Conservation (phyloP, 1,284 basidiomycete species). For the Serendipita sp. region DNA sequence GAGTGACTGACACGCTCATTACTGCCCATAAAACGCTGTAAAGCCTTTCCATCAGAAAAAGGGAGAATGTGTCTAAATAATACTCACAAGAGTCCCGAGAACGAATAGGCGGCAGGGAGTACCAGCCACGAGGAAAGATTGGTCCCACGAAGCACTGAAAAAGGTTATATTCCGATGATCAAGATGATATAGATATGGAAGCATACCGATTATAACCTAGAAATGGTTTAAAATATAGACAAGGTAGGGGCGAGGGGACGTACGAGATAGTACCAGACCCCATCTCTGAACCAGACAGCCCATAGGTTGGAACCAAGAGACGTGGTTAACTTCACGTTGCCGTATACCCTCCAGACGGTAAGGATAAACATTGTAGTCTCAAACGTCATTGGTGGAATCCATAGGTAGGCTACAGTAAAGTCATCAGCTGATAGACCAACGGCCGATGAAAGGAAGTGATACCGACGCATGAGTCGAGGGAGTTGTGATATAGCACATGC, state of each 20-base stretch:
- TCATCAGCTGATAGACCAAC: background rate
- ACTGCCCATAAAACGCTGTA: background rate
- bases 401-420: background rate
- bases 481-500: background rate
- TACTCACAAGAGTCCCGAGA: background rate
- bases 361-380: background rate
- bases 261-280: background rate
- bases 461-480: background rate
- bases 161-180: background rate
- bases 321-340: background rate
- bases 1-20: background rate
- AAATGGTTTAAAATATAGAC: no score
- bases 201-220: background rate
- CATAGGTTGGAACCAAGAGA: background rate
- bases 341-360: background rate
- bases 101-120: background rate
- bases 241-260: no score
- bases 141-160: background rate
- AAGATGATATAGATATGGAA: background rate
- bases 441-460: background rate
- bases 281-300: background rate
- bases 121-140: background rate
- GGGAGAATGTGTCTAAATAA: background rate
- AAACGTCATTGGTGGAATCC: background rate
- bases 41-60: background rate